Base-by-base conservation (phyloP, 2,329 filamentous ascomycete species). In the Diaporthe longicolla region DNA sequence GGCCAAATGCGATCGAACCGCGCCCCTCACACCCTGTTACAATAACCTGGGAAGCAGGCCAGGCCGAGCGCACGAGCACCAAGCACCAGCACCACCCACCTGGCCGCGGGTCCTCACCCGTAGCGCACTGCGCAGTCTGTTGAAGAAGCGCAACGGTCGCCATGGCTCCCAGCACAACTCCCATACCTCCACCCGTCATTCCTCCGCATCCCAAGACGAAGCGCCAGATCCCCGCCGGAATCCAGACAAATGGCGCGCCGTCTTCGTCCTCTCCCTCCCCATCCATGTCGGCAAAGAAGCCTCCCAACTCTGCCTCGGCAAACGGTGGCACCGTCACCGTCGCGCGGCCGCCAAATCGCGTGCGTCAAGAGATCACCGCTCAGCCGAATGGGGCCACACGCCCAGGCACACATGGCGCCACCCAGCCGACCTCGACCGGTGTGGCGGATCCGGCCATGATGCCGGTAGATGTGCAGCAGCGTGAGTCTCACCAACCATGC, bases 241-340 rank as follows among this genome's bases (percentile, higher is more conserved):
- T 93, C 73, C 92, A 93, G 81, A 89, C 90, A 75, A 93, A 93
- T 82, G 91, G 91, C 45, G 83, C 85, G 74, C 85, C 85, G 76
- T 83, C 89, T 32, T 88, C 89, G 1, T 89, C 90, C 5, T 92
- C 91, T 2, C 88, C 91, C 1, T 90, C 89, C 5, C 88, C 89
- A 7, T 89, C 86, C 77, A 83, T 91, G 78, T 84, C 91, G 13
- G 82, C 87, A 13, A 91, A 90, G 77, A 86, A 89, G 72, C 87
- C 90, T 4, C 82, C 85, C 1, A 84, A 84, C 35, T 82, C 86
- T 3, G 82, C 83, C 55, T 78, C 82, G 52, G 82, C 83, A 11
- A 85, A 82, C 75, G 83, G 83, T 70, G 85, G 86, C 76, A 87
- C 86, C 69, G 88, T 86, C 79, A 81, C 84, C 24, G 81, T 85